Percentiles rank a stretch among this genome's conserved stretches.
phyloP scores from a whole-genome alignment of 768 basidiomycete genomes.

The Mycena floridula region DNA sequence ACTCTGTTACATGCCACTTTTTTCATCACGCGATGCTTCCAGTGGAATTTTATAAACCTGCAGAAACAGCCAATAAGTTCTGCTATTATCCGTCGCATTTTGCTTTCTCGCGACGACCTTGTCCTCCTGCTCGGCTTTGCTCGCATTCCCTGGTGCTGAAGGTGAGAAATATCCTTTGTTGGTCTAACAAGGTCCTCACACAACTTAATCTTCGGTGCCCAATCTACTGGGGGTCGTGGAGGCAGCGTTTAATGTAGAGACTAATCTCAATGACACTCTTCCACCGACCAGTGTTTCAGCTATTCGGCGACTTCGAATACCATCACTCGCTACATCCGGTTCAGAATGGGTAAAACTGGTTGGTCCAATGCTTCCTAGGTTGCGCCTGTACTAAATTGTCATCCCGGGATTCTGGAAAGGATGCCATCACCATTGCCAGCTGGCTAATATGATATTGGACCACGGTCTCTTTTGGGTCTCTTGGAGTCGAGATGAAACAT shows the following conservation, averaged over 20 bases:
- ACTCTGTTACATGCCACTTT: no score
- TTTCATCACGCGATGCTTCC: no score
- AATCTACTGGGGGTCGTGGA: slow-evolving; percentile 25
- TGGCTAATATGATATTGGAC: slow-evolving; percentile 31
- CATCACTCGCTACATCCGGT: slow-evolving; percentile 22
- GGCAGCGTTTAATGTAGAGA: slow-evolving; percentile 28
- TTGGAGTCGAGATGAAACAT: slow-evolving; percentile 25
- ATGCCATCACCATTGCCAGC: slow-evolving; percentile 27
- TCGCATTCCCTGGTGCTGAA: slow-evolving; percentile 28
- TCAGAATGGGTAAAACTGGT: slow-evolving; percentile 25
- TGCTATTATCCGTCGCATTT: no score
- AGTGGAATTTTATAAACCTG: no score
- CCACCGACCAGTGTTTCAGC: slow-evolving; percentile 10
- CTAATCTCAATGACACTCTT: slow-evolving; percentile 27
- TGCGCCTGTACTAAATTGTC: background rate
- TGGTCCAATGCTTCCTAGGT: no score
- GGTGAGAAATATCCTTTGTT: slow-evolving; percentile 9
- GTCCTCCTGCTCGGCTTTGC: slow-evolving; percentile 17
- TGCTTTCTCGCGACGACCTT: slow-evolving; percentile 6
- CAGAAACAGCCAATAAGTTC: no score
- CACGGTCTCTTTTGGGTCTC: slow-evolving; percentile 26
- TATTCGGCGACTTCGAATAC: slow-evolving; percentile 25
- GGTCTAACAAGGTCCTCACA: background rate
- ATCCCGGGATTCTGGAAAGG: slow-evolving; percentile 23
- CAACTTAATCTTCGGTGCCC: slow-evolving; percentile 24